phyloP scores from a whole-genome alignment of 2,329 filamentous ascomycete species.

The Penicillium vulpinum region DNA sequence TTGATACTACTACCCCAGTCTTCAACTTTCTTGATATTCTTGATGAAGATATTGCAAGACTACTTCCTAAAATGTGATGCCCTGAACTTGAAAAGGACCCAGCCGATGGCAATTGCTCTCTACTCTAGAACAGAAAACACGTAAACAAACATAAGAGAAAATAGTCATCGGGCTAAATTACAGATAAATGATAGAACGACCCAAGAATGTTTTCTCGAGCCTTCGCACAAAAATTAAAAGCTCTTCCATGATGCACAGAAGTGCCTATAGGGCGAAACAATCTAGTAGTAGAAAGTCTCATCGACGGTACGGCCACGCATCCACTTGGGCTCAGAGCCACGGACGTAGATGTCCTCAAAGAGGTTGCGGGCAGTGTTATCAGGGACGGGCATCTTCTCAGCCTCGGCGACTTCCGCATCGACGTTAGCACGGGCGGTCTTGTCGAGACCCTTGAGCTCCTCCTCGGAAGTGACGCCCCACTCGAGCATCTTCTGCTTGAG shows the following conservation, averaged over 20 bases:
- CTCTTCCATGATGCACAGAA: conserved; percentile 15
- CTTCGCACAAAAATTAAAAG: conserved; percentile 11
- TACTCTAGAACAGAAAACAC: conserved; percentile 29
- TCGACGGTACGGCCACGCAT: conserved; percentile 84
- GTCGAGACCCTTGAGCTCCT: conserved; percentile 94
- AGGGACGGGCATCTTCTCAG: conserved; percentile 82
- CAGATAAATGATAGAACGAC: conserved; percentile 33
- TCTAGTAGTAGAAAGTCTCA: conserved; percentile 82
- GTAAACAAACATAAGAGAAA: conserved; percentile 29
- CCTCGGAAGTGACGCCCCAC: conserved; percentile 87
- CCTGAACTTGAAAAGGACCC: conserved; percentile 2
- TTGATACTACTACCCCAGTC: not conserved
- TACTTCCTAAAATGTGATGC: not conserved
- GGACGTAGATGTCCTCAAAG: conserved; percentile 95
- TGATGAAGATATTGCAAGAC: not conserved
- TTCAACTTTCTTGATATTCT: not conserved
- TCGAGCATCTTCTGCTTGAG: conserved; percentile 98
- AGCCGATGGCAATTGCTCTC: conserved; percentile 25
- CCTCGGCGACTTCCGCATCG: conserved; percentile 83
- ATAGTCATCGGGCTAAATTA: conserved; percentile 41
- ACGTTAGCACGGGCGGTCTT: conserved; percentile 86
- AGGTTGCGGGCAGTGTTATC: conserved; percentile 79
- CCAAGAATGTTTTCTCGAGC: conserved; percentile 18
- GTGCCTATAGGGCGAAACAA: conserved; percentile 15
- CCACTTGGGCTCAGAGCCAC: conserved; percentile 82